Evolutionary conservation across 2,329 filamentous ascomycete genomes (phyloP).

Genomic region (Exophiala lecanii-corni): DNA sequence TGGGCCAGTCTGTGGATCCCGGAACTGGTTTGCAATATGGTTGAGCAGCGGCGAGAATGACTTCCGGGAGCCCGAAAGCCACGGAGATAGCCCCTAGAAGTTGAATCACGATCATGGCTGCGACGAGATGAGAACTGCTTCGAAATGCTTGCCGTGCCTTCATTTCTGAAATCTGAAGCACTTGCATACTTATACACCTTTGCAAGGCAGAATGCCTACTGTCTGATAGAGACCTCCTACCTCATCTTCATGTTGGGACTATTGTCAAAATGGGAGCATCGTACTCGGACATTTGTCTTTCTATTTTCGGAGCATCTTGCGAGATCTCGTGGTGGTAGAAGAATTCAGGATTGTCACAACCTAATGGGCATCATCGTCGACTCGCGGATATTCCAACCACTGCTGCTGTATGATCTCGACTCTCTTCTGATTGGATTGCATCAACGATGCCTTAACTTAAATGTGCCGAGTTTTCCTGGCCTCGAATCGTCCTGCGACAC

Average conservation of each 20-base stretch:
- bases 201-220: background rate
- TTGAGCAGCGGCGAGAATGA: conserved; percentile 6
- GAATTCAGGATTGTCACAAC: no score
- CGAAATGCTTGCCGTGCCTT: background rate
- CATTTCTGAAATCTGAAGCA: background rate
- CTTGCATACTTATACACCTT: background rate
- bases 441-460: background rate
- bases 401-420: no score
- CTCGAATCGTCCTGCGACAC: no score
- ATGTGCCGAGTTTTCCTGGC: background rate
- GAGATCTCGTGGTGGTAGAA: no score
- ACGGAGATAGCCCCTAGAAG: background rate
- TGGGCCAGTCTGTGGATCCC: conserved; percentile 33
- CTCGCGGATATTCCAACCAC: no score
- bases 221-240: no score
- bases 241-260: no score
- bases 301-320: no score
- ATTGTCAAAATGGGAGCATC: no score
- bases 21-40: conserved; percentile 23
- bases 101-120: background rate
- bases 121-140: background rate
- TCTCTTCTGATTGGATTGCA: background rate
- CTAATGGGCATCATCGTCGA: no score
- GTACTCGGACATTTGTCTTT: no score
- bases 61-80: conserved; percentile 1